Base-by-base conservation (phyloP, 768 basidiomycete genomes). In the Mycena filopes region DNA sequence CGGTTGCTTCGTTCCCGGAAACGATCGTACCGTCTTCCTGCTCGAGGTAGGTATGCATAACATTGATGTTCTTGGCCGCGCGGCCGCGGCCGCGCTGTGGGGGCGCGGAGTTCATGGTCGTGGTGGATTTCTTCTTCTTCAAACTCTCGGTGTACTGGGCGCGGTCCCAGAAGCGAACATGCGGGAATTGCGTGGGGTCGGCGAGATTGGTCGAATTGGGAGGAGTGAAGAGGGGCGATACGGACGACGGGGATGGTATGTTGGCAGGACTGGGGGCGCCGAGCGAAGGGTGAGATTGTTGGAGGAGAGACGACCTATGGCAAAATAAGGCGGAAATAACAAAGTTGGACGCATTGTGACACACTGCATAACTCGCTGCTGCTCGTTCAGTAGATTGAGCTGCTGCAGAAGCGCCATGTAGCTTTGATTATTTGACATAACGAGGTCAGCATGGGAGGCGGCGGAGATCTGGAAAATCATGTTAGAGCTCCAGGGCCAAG, bases 81-180 rank as follows among this genome's bases (percentile, higher is more conserved):
- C 55, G 43, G 7, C 28, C n/a, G 43, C 31, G 13, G 6, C 55
- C 55, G 18, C 55, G 55, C n/a, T 45, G 29, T 12, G 25, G 28
- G 8, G 55, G n/a, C 21, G 8, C 13, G 4, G 42, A 13, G 40
- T 57, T 57, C 21, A 57, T 23, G 2, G 23, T 36, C 16, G 43
- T 42, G 11, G 42, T 41, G n/a, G n/a, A n/a, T 45, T 55, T 47
- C 13, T 31, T 42, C 13, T 46, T 46, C n/a, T 25, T 12, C n/a
- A 36, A 15, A n/a, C 13, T 46, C 7, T 15, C 29, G 0, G 29
- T 57, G 28, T 29, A 57, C 28, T 21, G 15, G 10, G 4, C 6
- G 7, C 45, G 42, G 33, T 15, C 23, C 55, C 55, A 57, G 31
- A 57, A 57, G 23, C 11, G 26, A 11, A 57, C 55, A 16, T 45